Base-by-base conservation (phyloP, 1,284 basidiomycete species). In the Fistulina hepatica region DNA sequence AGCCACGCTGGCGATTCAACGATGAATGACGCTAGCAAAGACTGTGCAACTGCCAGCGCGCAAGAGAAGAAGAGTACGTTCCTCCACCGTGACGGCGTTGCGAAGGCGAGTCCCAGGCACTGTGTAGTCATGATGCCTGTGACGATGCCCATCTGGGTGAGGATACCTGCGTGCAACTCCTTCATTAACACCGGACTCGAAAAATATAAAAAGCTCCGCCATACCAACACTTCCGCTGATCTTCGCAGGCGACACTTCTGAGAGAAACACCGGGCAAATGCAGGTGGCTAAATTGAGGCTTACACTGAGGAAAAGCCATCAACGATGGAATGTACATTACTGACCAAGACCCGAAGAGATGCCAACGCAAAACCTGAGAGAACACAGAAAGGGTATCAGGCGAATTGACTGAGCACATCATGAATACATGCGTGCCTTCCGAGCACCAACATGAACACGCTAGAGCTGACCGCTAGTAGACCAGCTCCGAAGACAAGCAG, bases 141-240 rank as follows among this genome's bases (percentile, higher is more conserved):
- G 22, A 91, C 86, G 50, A 92, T 86, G 20, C 73, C 80, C 24
- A 93, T 63, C 52, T 93, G 92, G n/a, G 89, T 90, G 25, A 93
- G 65, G 17, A 91, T 83, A 20, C 90, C 88, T 72, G 58, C 20
- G 10, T 16, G 42, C 37, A 41, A 39, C 9, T 48, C 22, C 49
- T 47, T 33, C 13, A 35, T 16, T 27, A 4, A 25, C 21, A 12
- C 4, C 25, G 2, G 21, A 27, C n/a, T 19, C 22, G 16, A 16
- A 39, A 7, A 16, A 42, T 34, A 22, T 25, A 31, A 20, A 15
- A 28, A 56, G n/a, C n/a, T n/a, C n/a, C n/a, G n/a, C n/a, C 66
- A 37, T 47, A 74, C 82, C 84, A 42, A 86, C 63, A 37, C 67
- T 77, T n/a, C 84, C 84, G 48, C 72, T 74, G 34, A 86, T 77